phyloP scores from a whole-genome alignment of 805 yeast genomes.

The Schwanniomyces pseudopolymorphus region DNA sequence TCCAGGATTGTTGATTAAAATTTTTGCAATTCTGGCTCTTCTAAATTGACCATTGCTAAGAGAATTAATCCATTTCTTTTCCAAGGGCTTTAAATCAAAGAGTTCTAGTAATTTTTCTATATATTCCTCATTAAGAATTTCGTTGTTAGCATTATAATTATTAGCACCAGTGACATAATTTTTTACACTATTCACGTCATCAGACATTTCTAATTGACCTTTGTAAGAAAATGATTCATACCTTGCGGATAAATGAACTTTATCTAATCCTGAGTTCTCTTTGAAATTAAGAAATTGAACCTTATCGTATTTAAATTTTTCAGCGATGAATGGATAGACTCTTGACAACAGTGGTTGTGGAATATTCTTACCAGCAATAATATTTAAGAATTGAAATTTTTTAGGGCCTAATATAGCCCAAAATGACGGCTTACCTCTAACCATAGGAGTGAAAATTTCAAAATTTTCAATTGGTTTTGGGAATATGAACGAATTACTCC shows the following conservation, averaged over 20 bases:
- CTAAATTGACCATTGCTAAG: slow-evolving; percentile 93
- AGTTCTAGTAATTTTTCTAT: slow-evolving; percentile 45
- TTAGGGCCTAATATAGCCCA: slow-evolving; percentile 41
- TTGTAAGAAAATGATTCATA: slow-evolving; percentile 73
- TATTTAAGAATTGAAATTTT: slow-evolving; percentile 54
- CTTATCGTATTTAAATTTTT: slow-evolving; percentile 24
- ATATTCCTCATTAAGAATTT: slow-evolving; percentile 16
- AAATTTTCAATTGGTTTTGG: slow-evolving; percentile 25
- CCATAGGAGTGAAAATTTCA: slow-evolving; percentile 16
- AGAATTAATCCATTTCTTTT: slow-evolving; percentile 78
- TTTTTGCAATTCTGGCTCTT: slow-evolving; percentile 81
- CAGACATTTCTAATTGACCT: slow-evolving; percentile 55
- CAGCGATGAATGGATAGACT: slow-evolving; percentile 49
- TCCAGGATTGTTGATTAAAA: slow-evolving; percentile 63
- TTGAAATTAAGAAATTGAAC: slow-evolving; percentile 34
- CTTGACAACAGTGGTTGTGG: slow-evolving; percentile 55
- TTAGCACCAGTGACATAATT: slow-evolving; percentile 57
- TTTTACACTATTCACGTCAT: slow-evolving; percentile 64
- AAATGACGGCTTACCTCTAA: slow-evolving; percentile 15
- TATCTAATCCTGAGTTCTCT: slow-evolving; percentile 36
- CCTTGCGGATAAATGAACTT: slow-evolving; percentile 81
- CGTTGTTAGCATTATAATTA: slow-evolving; percentile 42
- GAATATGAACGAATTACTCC: slow-evolving; percentile 16
- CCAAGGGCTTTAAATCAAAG: slow-evolving; percentile 56
- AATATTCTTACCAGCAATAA: slow-evolving; percentile 55